Evolutionary conservation across 306 rosid genomes (phyloP).

Genomic region (Castanospermum australe): DNA sequence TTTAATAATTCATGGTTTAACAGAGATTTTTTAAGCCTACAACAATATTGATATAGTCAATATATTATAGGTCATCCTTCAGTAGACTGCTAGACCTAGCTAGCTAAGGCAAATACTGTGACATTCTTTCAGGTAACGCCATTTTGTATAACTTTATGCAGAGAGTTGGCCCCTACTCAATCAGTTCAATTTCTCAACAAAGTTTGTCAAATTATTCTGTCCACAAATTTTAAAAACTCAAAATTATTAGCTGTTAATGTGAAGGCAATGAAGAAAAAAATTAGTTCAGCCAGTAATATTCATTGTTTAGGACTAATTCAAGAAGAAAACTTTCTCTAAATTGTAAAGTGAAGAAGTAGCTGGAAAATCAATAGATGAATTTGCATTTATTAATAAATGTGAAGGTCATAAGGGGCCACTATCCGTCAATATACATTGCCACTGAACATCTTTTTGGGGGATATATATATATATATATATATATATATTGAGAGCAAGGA

Average conservation of each 20-base stretch:
- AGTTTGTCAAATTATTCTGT: background rate
- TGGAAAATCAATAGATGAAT: background rate
- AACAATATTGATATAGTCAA: background rate
- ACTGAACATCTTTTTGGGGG: no score
- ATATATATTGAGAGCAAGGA: no score
- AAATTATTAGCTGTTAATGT: background rate
- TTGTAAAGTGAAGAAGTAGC: background rate
- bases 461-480: no score
- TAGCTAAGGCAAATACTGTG: constrained; percentile 1
- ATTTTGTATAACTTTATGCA: background rate
- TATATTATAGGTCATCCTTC: constrained; percentile 9
- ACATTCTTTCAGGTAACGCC: constrained; percentile 22
- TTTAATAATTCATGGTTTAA: background rate
- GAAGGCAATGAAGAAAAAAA: background rate
- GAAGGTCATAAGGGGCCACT: background rate
- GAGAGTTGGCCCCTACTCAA: background rate
- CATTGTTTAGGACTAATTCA: background rate
- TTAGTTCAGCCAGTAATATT: background rate
- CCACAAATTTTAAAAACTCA: background rate
- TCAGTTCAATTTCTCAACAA: background rate
- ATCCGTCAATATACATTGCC: no score
- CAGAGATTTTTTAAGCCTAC: background rate
- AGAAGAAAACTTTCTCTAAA: background rate
- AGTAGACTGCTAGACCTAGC: constrained; percentile 15
- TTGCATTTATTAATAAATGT: background rate